Percentiles rank a stretch among this genome's conserved stretches.
phyloP scores from a whole-genome alignment of 2,329 filamentous ascomycete species.

The Penicillium expansum region DNA sequence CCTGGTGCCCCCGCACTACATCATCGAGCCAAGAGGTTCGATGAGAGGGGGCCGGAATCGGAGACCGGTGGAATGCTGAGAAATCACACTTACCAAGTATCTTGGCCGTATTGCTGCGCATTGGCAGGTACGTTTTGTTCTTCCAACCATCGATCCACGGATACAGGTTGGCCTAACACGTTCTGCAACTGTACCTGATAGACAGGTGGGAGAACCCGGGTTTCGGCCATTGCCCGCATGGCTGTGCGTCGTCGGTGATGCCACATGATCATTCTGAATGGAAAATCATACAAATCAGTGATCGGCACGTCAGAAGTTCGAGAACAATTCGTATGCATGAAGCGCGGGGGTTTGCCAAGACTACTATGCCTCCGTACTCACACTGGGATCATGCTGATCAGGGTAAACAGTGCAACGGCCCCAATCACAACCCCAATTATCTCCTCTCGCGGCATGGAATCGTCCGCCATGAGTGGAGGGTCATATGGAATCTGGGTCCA shows the following conservation, averaged over 20 bases:
- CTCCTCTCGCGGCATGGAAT: slow-evolving; percentile 22
- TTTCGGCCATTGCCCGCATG: slow-evolving; percentile 6
- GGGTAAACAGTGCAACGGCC: slow-evolving; percentile 27
- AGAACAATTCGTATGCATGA: slow-evolving; percentile 17
- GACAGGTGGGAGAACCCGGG: neutral
- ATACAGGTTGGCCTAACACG: slow-evolving; percentile 16
- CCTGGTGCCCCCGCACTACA: slow-evolving; percentile 8
- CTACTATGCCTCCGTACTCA: slow-evolving; percentile 18
- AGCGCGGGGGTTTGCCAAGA: slow-evolving; percentile 13
- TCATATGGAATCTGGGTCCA: slow-evolving; percentile 12
- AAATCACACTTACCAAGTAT: slow-evolving; percentile 28
- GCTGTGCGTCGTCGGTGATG: slow-evolving; percentile 21
- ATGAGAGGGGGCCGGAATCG: neutral
- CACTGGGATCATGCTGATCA: slow-evolving; percentile 33
- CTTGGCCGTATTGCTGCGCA: slow-evolving; percentile 23
- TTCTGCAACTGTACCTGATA: slow-evolving; percentile 15
- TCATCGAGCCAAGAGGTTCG: slow-evolving; percentile 16
- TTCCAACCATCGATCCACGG: slow-evolving; percentile 30
- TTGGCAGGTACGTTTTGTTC: slow-evolving; percentile 20
- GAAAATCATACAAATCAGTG: neutral
- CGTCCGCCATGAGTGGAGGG: slow-evolving; percentile 23
- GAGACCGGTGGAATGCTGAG: slow-evolving; percentile 1
- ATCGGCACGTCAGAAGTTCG: slow-evolving; percentile 9
- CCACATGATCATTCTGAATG: slow-evolving; percentile 25
- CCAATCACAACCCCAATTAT: slow-evolving; percentile 32